phyloP scores from a whole-genome alignment of 1,284 basidiomycete species.

The Apiotrichum domesticum region DNA sequence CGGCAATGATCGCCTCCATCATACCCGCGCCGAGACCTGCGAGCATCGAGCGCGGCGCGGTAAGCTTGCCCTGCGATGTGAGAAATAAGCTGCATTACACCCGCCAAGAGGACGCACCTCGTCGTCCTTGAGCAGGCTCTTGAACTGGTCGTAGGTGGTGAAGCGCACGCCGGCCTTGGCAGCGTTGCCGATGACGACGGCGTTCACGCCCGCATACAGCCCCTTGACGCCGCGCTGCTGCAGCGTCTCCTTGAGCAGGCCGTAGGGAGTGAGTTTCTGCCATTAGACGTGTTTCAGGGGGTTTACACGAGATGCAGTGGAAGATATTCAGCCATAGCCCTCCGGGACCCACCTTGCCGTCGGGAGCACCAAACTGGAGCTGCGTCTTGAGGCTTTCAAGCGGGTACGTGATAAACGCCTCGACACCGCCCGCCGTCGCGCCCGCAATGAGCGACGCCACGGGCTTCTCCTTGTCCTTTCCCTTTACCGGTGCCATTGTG shows the following conservation, averaged over 20 bases:
- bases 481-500: slow-evolving; percentile 22
- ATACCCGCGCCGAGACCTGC: slow-evolving; percentile 93
- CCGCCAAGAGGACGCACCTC: slow-evolving; percentile 56
- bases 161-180: slow-evolving; percentile 91
- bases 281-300: slow-evolving; percentile 51
- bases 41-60: slow-evolving; percentile 71
- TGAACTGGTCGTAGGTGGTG: slow-evolving; percentile 90
- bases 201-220: slow-evolving; percentile 78
- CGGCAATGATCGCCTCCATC: slow-evolving; percentile 88
- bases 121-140: slow-evolving; percentile 70
- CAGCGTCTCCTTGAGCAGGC: slow-evolving; percentile 65
- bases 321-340: no score
- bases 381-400: slow-evolving; percentile 81
- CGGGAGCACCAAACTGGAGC: slow-evolving; percentile 48
- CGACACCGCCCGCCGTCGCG: slow-evolving; percentile 86
- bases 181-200: slow-evolving; percentile 82
- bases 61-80: slow-evolving; percentile 70
- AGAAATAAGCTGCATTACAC: neutral
- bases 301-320: no score
- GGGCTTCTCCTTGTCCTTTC: slow-evolving; percentile 61
- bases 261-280: slow-evolving; percentile 61
- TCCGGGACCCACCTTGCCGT: slow-evolving; percentile 27
- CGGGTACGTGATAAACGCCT: slow-evolving; percentile 63
- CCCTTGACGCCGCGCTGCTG: slow-evolving; percentile 65
- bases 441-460: slow-evolving; percentile 73